Evolutionary conservation across 352 stramenopile species (phyloP), one percentile per base, ranked within the genome.

Genomic region (Globisporangium nunn): DNA sequence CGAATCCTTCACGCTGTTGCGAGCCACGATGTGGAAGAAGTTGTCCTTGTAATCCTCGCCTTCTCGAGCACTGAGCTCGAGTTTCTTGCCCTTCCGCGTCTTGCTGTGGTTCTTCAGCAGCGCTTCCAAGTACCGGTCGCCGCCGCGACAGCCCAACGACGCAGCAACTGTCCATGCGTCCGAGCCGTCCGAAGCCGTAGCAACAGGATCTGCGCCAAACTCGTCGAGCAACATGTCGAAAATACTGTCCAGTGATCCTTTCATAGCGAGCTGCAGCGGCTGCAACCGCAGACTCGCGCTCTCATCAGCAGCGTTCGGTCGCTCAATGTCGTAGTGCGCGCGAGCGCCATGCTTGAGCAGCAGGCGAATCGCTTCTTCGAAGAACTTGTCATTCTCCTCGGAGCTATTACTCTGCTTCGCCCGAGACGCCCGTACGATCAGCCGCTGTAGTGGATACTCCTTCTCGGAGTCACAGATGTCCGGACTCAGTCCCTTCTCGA

Each of bases 401-500:
- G 52, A 48, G 47, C 29, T 54, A 10, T 15, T 30, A 15, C 30
- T 47, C 33, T 48, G 45, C 7, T 52, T 45, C 23, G 50, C 56
- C n/a, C 52, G 47, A 43, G 48, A 66, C 0, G 63, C 67, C 35
- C 79, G 74, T 35, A 62, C 56, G 29, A 92, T 69, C 49, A 92
- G 47, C n/a, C 62, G 58, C 53, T 90, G 75, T 7, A 90, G 59
- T 6, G 81, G 81, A 44, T 81, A 86, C 45, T 80, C 58, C n/a
- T 74, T 70, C 31, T 85, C 74, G 0, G 72, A 76, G 47, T 89
- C 79, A 4, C 66, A 64, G 18, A 90, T 80, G 61, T 92, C 87
- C 3, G 81, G 75, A 50, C 84, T 76, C 4, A 89, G 63, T 0
- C 81, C 81, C 39, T 92, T 90, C 11, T 75, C 65, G 6, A 90